Conservation (phyloP, 345 rosid genomes). For the Brassica nigra region DNA sequence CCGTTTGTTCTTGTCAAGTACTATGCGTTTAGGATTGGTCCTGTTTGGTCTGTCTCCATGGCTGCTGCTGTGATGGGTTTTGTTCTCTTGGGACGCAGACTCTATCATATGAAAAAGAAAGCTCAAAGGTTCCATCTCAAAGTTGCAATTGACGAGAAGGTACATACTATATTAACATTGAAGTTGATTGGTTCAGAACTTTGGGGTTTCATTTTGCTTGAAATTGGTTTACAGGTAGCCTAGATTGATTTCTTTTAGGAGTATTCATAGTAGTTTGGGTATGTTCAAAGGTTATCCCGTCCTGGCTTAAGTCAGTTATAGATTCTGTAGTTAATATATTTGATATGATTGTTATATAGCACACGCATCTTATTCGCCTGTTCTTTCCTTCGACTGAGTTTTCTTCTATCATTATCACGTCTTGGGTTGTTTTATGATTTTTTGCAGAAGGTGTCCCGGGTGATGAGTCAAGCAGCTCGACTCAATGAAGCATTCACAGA, state of each 20-base stretch:
- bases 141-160: constrained; percentile 91
- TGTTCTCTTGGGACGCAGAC: constrained; percentile 70
- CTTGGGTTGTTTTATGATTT: constrained; percentile 21
- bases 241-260: not conserved
- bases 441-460: constrained; percentile 39
- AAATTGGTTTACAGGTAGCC: not conserved
- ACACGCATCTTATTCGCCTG: not conserved
- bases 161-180: constrained; percentile 18
- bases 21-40: constrained; percentile 69
- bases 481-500: constrained; percentile 89
- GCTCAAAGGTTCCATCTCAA: constrained; percentile 70
- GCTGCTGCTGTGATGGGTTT: constrained; percentile 91
- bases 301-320: not conserved
- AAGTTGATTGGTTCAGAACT: not conserved
- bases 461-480: constrained; percentile 72
- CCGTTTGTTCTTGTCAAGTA: constrained; percentile 85
- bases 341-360: not conserved
- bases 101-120: constrained; percentile 80
- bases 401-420: constrained; percentile 15
- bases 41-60: constrained; percentile 86
- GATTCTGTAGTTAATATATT: not conserved
- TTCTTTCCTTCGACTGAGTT: not conserved
- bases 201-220: not conserved
- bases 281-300: not conserved
- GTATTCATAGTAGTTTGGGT: not conserved